Base-by-base conservation (phyloP, 2,329 filamentous ascomycete genomes). In the Colletotrichum coccodes region DNA sequence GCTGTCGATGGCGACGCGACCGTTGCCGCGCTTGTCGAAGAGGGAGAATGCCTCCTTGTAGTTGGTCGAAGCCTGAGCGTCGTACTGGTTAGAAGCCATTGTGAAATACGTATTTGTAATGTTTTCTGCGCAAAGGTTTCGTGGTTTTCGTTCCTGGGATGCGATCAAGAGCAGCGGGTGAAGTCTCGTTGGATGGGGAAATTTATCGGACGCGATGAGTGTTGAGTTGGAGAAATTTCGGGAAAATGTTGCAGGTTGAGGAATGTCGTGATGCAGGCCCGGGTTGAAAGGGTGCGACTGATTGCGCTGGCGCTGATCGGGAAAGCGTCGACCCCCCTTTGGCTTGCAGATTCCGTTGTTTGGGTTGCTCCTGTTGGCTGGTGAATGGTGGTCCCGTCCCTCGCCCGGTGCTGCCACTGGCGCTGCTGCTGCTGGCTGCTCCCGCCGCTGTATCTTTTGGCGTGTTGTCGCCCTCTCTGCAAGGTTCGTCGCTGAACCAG, bases 41-140 rank as follows among this genome's bases (percentile, higher is more conserved):
- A 99, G 93, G 77, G 95, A 95, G 85, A 99, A 99, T 75, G 96
- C 96, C 91, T 99, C 96, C 88, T 98, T 98, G 94, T 98, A 99
- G 92, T 99, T 98, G 86, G 95, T 98, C 71, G 88, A 91, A 81
- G 89, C 89, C 89, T 91, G 88, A 53, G 82, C 77, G 71, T 87
- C 85, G 75, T 79, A 84, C 70, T 84, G 78, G 78, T 87, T 87
- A 87, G 86, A 84, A 76, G 82, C 75, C 84, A 86, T 87, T 71
- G 60, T 78, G 47, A 60, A 36, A 21, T 30, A 23, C 8, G 18
- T 23, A 23, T 47, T 40, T 64, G 38, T 60, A 16, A 23, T 36
- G 28, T 34, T 53, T 42, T 64, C n/a, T 58, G 59, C 26, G 49
- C 56, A 54, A 60, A 32, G 14, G 18, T 9, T 12, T 52, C 28